Percentiles rank a stretch among this genome's conserved stretches.
These are phyloP conservation scores for Gymnopilus junonius DNA, from an alignment of 768 basidiomycete species.

Conservation along the genomic window DNA sequence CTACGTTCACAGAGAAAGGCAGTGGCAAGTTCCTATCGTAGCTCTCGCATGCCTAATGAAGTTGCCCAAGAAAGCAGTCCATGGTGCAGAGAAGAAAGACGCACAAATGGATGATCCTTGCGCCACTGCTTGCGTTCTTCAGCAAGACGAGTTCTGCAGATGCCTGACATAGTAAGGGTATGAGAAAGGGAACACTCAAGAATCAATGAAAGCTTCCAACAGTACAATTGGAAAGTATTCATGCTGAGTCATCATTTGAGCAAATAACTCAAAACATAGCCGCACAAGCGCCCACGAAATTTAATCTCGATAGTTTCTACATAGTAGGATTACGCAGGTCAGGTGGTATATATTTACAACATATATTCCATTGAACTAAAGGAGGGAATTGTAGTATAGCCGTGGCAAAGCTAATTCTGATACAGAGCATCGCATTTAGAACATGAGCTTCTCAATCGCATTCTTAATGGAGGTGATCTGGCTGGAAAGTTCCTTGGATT, in stretches of 20 bases:
- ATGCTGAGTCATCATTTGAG: conserved; percentile 27
- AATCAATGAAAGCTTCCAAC: not conserved
- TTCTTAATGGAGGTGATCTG: conserved; percentile 90
- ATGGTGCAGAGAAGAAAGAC: conserved; percentile 33
- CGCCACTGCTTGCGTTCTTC: conserved; percentile 99
- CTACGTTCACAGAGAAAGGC: not conserved
- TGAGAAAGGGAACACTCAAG: not conserved
- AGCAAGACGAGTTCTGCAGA: conserved; percentile 89
- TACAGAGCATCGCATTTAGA: conserved; percentile 29
- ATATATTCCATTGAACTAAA: not conserved
- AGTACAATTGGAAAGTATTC: not conserved
- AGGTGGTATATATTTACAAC: not conserved
- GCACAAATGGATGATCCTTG: conserved; percentile 97
- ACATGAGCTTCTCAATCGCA: conserved; percentile 72
- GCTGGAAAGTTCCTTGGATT: conserved; percentile 86
- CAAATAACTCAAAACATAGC: conserved; percentile 11
- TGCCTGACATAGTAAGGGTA: conserved; percentile 73
- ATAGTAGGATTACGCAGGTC: not conserved
- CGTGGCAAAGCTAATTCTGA: not conserved
- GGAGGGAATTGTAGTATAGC: not conserved
- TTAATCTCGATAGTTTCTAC: not conserved
- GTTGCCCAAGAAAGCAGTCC: not conserved
- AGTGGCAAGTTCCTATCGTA: not conserved
- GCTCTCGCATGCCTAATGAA: not conserved
- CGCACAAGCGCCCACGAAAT: not conserved